These are phyloP conservation scores for Saccharomyces hybrid DNA, from an alignment of 1,139 yeast genomes.

Conservation along the genomic window DNA sequence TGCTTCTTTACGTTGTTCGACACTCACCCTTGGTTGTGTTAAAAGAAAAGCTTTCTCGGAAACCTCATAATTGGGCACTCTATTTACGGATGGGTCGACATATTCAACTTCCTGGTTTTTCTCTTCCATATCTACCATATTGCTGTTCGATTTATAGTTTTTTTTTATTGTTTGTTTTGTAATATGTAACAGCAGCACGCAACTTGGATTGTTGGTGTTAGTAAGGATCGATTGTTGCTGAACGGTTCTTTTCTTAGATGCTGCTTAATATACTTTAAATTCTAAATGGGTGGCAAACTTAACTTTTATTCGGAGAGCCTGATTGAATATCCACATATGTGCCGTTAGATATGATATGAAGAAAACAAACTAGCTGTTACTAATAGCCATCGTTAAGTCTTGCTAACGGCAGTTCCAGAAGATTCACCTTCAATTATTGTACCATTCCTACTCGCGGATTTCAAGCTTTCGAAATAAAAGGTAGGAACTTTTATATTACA, in stretches of 20 bases:
- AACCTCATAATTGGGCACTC: constrained; percentile 71
- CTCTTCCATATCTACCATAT: constrained; percentile 8
- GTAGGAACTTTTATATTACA: background rate
- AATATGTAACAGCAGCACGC: background rate
- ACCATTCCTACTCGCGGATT: background rate
- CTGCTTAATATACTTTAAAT: background rate
- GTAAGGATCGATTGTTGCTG: background rate
- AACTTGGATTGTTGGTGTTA: background rate
- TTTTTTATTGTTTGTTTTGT: background rate
- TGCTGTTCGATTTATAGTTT: constrained; percentile 3
- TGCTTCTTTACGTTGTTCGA: constrained; percentile 38
- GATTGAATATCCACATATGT: background rate
- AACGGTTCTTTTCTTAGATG: background rate
- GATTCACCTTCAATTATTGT: background rate
- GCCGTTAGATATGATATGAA: background rate
- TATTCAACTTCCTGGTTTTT: constrained; percentile 20
- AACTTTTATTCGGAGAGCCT: background rate
- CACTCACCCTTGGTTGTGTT: constrained; percentile 38
- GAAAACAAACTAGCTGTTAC: background rate
- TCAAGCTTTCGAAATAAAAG: background rate
- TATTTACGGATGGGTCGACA: constrained; percentile 37
- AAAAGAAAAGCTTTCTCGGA: constrained; percentile 71
- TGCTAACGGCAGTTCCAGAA: background rate
- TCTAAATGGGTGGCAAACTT: background rate
- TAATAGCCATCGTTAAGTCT: background rate